Percentiles rank a stretch among this genome's conserved stretches.
Conservation (phyloP, 208 protist species). For the Wallacemonas sp. region DNA sequence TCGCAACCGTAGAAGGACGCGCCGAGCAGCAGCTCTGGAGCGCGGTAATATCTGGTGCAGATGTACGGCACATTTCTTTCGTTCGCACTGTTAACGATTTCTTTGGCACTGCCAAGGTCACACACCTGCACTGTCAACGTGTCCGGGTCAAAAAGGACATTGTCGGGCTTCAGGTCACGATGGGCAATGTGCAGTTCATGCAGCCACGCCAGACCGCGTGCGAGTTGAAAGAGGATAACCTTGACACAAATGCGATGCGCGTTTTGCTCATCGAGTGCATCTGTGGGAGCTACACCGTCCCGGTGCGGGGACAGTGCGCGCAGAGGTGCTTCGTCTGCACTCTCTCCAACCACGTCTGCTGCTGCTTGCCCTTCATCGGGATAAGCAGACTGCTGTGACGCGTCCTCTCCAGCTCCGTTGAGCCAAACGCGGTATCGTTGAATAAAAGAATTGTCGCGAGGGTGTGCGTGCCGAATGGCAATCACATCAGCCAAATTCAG, state of each 20-base stretch:
- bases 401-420: too few relatives aligned
- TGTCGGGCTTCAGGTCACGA: constrained; percentile 91
- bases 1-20: constrained; percentile 80
- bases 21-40: constrained; percentile 93
- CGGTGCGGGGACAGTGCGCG: too few relatives aligned
- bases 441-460: too few relatives aligned
- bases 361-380: too few relatives aligned
- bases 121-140: constrained; percentile 80
- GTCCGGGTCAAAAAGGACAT: constrained; percentile 78
- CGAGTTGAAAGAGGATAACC: constrained; percentile 96
- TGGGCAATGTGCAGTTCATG: constrained; percentile 81
- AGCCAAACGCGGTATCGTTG: too few relatives aligned
- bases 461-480: too few relatives aligned
- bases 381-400: too few relatives aligned
- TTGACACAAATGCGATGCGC: constrained; percentile 89
- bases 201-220: constrained; percentile 93
- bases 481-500: too few relatives aligned
- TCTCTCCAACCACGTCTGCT: too few relatives aligned
- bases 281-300: too few relatives aligned
- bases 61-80: constrained; percentile 91
- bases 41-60: constrained; percentile 95
- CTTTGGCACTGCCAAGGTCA: constrained; percentile 91
- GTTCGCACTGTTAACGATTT: constrained; percentile 41
- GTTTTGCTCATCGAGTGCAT: constrained; percentile 31
- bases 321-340: too few relatives aligned